These are phyloP conservation scores for Vinca minor DNA, from an alignment of 257 asterid species.

Conservation along the genomic window DNA sequence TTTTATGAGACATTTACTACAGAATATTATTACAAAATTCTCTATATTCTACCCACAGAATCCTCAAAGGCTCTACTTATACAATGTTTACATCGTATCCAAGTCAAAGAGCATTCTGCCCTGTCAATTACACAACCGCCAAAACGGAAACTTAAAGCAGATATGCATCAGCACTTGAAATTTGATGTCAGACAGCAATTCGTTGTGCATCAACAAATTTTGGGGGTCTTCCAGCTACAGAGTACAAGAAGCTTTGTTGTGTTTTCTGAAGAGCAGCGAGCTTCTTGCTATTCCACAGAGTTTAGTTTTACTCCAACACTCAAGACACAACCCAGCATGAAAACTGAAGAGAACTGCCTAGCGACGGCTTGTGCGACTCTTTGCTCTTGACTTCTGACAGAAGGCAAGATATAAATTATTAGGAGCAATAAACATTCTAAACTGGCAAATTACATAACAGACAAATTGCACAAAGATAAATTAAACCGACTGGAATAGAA, in stretches of 20 bases:
- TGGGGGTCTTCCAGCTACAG: not conserved
- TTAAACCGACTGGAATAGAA: not conserved
- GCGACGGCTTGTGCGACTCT: conserved; percentile 62
- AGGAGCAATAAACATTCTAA: not conserved
- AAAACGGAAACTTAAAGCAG: not conserved
- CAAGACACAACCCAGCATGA: not conserved
- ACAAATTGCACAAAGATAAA: not conserved
- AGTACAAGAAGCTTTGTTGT: conserved; percentile 1
- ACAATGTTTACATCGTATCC: conserved; percentile 6
- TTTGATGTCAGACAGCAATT: not conserved
- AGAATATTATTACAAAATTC: too few relatives aligned
- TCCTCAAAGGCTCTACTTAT: too few relatives aligned
- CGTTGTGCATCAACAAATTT: not conserved
- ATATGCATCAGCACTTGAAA: conserved; percentile 6
- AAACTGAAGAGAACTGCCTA: conserved; percentile 21
- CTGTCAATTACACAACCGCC: conserved; percentile 2
- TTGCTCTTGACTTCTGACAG: conserved; percentile 66
- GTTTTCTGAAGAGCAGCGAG: not conserved
- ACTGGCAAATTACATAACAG: not conserved
- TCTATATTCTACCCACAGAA: too few relatives aligned
- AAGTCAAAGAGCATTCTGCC: not conserved
- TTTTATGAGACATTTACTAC: too few relatives aligned
- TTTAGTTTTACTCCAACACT: not conserved
- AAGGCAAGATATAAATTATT: conserved; percentile 5
- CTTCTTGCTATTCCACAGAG: not conserved